Evolutionary conservation across 2,329 filamentous ascomycete species (phyloP).

Genomic region (Talaromyces sp.): DNA sequence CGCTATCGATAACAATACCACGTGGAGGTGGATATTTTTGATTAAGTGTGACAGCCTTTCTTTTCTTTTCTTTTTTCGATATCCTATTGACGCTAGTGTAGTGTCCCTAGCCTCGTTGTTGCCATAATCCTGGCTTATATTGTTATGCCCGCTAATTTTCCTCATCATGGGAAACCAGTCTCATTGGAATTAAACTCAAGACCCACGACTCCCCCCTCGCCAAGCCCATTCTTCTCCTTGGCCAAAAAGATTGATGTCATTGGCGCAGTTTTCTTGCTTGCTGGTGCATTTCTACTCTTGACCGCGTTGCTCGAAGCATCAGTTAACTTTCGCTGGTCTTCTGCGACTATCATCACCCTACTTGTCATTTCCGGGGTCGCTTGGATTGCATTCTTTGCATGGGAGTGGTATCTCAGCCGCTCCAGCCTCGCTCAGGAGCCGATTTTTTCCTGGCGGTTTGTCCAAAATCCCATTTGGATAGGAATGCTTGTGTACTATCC

Average conservation of each 20-base stretch:
- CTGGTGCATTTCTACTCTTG: slow-evolving; percentile 42
- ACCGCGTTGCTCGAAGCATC: slow-evolving; percentile 46
- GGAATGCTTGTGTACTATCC: slow-evolving; percentile 22
- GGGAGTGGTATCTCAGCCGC: slow-evolving; percentile 21
- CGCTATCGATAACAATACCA: slow-evolving; percentile 15
- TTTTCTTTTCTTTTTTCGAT: background rate
- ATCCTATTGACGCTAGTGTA: background rate
- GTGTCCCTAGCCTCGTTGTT: background rate
- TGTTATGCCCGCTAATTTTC: slow-evolving; percentile 1
- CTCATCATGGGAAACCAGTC: background rate
- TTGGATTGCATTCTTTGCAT: slow-evolving; percentile 28
- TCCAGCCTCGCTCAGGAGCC: slow-evolving; percentile 16
- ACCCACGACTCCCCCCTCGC: background rate
- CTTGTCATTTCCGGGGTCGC: slow-evolving; percentile 15
- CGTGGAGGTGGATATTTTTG: slow-evolving; percentile 25
- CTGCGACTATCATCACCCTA: slow-evolving; percentile 25
- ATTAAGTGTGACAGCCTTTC: background rate
- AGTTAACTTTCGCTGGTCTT: slow-evolving; percentile 40
- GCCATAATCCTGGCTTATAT: background rate
- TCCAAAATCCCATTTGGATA: slow-evolving; percentile 22
- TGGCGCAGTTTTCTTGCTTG: slow-evolving; percentile 36
- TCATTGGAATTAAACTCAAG: background rate
- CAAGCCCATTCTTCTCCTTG: slow-evolving; percentile 27
- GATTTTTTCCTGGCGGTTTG: slow-evolving; percentile 25
- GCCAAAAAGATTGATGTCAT: slow-evolving; percentile 25